Evolutionary conservation across 2,329 filamentous ascomycete species (phyloP).

Genomic region (Clarireedia homoeocarpa): DNA sequence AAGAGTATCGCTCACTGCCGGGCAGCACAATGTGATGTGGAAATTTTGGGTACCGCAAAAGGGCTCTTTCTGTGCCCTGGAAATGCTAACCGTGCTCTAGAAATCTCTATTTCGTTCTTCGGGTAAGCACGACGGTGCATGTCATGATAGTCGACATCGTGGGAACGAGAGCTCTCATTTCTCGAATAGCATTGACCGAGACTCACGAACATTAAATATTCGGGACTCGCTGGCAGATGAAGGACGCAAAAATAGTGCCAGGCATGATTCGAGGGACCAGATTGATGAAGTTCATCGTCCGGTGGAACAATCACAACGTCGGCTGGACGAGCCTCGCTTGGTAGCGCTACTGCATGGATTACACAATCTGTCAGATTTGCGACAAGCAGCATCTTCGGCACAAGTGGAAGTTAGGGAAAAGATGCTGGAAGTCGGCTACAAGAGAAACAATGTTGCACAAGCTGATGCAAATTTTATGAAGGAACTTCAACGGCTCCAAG

Average conservation of each 20-base stretch:
- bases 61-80: too few species aligned
- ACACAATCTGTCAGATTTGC: conserved; percentile 11
- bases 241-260: not conserved
- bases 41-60: too few species aligned
- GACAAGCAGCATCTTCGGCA: conserved; percentile 10
- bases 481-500: conserved; percentile 17
- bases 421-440: conserved; percentile 16
- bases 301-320: not conserved
- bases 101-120: too few species aligned
- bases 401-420: conserved; percentile 19
- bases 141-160: too few species aligned
- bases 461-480: conserved; percentile 22
- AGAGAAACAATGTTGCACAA: conserved; percentile 16
- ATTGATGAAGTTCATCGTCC: not conserved
- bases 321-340: conserved; percentile 9
- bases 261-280: not conserved
- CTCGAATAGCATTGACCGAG: too few species aligned
- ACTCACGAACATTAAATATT: too few species aligned
- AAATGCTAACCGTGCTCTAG: too few species aligned
- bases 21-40: too few species aligned
- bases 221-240: too few species aligned
- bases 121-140: too few species aligned
- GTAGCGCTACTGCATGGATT: conserved; percentile 13
- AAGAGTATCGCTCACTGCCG: too few species aligned
- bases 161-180: too few species aligned